Evolutionary conservation across 768 basidiomycete species (phyloP), one percentile per base, ranked within the genome.

Genomic region (Boletus speciosus): DNA sequence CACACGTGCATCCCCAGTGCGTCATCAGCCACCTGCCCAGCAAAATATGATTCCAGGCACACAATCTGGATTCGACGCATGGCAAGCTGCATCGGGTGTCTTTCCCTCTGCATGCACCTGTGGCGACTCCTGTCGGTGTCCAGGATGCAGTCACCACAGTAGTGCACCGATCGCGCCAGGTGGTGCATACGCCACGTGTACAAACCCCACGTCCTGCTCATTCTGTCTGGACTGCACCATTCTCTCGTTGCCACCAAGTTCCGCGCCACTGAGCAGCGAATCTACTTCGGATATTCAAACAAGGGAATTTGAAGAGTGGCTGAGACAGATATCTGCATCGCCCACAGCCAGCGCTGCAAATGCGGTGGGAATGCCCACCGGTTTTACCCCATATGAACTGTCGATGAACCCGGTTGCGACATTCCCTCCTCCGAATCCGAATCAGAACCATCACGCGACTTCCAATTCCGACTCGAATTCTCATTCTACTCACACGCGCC

Each of bases 221-320:
- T 75, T 78, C 34, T 88, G 86, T 56, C 69, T 87, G 2, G 84
- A 87, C 54, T 88, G 83, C 64, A 79, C 83, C 40, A 79, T 86
- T 55, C 71, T 82, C 40, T 75, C 81, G 0, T 67, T 79, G 51
- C 73, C 80, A 5, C 63, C 74, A 7, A 73, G 73, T 6, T 61
- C 76, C 23, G 73, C 77, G 9, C 70, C 78, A 38, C 75, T 77
- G 52, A 74, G 68, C 14, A 60, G 69, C 3, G 70, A 74, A 45
- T 69, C 77, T 66, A 70, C 75, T 65, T 73, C 71, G 60, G 75
- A 80, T 55, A 66, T 70, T 27, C 71, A 75, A 59, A 69, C 73
- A 36, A 73, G 74, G 29, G 73, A 76, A 53, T 78, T 85, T 40
- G 84, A 84, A 62, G 83, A 86, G 52, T 86, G 84, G 84, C 73